phyloP scores from a whole-genome alignment of 1,284 basidiomycete genomes.

The Pseudozyma flocculosa region DNA sequence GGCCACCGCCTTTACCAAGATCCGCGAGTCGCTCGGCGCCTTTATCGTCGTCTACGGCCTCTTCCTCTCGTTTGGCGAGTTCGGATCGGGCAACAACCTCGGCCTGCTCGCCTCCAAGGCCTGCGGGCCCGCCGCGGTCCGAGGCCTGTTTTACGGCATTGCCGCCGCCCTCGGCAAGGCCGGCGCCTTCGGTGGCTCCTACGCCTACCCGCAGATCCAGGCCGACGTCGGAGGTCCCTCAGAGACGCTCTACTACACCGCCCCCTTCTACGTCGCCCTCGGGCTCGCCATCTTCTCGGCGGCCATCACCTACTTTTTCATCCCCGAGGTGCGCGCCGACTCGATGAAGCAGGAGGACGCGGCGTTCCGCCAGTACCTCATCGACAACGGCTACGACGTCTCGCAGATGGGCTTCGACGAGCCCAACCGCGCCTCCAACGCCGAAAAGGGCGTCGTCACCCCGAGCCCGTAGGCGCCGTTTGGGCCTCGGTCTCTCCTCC shows the following conservation, averaged over 20 bases:
- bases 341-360: constrained; percentile 77
- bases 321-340: constrained; percentile 73
- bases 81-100: constrained; percentile 61
- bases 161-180: constrained; percentile 80
- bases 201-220: constrained; percentile 45
- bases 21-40: constrained; percentile 59
- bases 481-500: too few relatives aligned
- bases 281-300: constrained; percentile 78
- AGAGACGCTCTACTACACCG: constrained; percentile 31
- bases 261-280: constrained; percentile 60
- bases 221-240: constrained; percentile 11
- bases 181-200: constrained; percentile 45
- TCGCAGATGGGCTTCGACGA: constrained; percentile 31
- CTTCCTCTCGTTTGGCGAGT: constrained; percentile 81
- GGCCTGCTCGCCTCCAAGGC: constrained; percentile 49
- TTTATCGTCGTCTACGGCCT: constrained; percentile 76
- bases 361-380: constrained; percentile 60
- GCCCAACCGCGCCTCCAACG: too few relatives aligned
- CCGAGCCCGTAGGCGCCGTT: too few relatives aligned
- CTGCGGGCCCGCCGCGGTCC: constrained; percentile 38
- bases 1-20: constrained; percentile 40
- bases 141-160: constrained; percentile 50
- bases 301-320: constrained; percentile 70
- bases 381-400: constrained; percentile 49
- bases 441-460: too few relatives aligned